These are phyloP conservation scores for Taphrina deformans DNA, from an alignment of 1,139 yeast genomes.

Conservation along the genomic window DNA sequence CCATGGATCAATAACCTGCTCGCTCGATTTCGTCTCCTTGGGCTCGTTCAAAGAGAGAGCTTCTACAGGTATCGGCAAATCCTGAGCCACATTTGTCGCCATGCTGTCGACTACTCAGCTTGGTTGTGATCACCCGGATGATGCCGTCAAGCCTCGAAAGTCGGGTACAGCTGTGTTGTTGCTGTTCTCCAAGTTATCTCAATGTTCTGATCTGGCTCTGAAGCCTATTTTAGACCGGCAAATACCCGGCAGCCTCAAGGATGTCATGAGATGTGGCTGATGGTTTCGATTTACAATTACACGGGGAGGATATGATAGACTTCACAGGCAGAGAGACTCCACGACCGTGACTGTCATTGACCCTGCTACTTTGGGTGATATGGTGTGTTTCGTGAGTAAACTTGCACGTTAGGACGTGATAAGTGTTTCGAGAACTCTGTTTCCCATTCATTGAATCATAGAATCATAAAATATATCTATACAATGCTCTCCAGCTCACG, in stretches of 20 bases:
- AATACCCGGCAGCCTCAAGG: background rate
- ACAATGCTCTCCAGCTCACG: constrained; percentile 85
- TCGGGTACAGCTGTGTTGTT: too few relatives aligned
- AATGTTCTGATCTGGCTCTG: background rate
- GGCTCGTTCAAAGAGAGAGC: constrained; percentile 14
- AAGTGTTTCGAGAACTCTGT: too few relatives aligned
- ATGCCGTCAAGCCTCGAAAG: too few relatives aligned
- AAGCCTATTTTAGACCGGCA: background rate
- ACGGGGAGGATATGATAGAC: too few relatives aligned
- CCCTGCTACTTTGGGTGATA: too few relatives aligned
- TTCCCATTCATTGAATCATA: background rate
- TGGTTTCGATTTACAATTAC: too few relatives aligned
- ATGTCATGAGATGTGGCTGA: background rate
- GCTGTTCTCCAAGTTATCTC: background rate
- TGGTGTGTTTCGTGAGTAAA: too few relatives aligned
- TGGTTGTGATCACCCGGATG: too few relatives aligned
- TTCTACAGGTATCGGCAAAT: constrained; percentile 24
- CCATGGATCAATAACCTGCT: constrained; percentile 89
- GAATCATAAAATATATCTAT: constrained; percentile 43
- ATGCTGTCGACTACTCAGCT: too few relatives aligned
- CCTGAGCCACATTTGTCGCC: constrained; percentile 22
- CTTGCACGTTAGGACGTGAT: too few relatives aligned
- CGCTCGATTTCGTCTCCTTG: background rate
- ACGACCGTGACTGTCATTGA: too few relatives aligned
- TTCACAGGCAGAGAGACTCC: too few relatives aligned